Conservation (phyloP, 1,139 yeast species). For the Sugiyamaella sp. region DNA sequence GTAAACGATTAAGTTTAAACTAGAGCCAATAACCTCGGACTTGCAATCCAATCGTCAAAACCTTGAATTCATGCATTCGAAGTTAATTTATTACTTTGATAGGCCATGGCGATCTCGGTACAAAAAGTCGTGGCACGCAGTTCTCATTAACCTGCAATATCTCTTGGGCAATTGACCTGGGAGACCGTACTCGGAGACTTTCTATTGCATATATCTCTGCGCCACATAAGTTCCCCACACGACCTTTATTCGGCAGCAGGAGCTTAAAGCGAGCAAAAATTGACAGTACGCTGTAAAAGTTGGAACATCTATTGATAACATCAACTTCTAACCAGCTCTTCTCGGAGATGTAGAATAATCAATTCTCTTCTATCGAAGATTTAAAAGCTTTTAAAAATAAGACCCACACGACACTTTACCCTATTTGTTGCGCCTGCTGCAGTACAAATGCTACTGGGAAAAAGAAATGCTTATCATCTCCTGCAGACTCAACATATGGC, state of each 20-base stretch:
- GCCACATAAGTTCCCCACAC: no score
- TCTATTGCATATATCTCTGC: no score
- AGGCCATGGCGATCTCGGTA: neutral
- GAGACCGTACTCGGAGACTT: no score
- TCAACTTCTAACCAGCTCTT: neutral
- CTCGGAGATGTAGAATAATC: neutral
- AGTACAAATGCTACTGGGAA: neutral
- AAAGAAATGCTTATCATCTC: neutral
- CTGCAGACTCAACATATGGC: neutral
- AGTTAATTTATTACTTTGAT: neutral
- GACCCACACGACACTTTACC: neutral
- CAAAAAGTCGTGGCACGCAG: neutral
- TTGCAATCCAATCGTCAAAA: no score
- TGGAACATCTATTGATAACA: no score
- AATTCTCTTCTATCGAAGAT: neutral
- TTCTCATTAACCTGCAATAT: no score
- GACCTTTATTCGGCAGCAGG: no score
- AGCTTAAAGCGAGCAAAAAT: no score
- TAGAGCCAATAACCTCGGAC: no score
- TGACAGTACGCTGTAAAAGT: no score
- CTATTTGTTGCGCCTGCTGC: neutral
- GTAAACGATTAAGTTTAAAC: no score
- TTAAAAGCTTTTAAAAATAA: conserved; percentile 9
- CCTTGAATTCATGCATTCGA: neutral
- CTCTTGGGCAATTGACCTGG: no score